phyloP scores from a whole-genome alignment of 805 yeast species.

The Hermanozyma aechmeae region DNA sequence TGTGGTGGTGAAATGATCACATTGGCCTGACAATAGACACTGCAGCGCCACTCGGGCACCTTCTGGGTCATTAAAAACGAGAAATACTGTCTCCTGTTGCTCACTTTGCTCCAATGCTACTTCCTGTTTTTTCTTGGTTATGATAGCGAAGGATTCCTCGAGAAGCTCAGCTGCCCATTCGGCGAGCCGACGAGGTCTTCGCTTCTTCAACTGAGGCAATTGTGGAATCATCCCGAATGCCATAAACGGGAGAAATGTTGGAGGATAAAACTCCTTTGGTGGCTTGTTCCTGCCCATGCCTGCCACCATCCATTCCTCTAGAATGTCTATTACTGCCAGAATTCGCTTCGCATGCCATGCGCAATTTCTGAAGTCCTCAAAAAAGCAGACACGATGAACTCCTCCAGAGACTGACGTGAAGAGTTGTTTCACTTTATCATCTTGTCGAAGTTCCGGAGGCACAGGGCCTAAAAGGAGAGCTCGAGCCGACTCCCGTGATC shows the following conservation, averaged over 20 bases:
- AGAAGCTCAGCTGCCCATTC: background rate
- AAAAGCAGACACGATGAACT: slow-evolving; percentile 51
- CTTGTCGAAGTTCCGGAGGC: slow-evolving; percentile 23
- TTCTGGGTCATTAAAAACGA: slow-evolving; percentile 38
- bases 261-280: background rate
- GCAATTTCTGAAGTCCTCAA: slow-evolving; percentile 22
- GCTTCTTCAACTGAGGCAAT: background rate
- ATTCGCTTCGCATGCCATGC: slow-evolving; percentile 13
- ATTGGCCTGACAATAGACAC: slow-evolving; percentile 33
- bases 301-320: slow-evolving; percentile 13
- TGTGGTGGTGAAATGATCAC: slow-evolving; percentile 33
- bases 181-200: background rate
- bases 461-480: slow-evolving; percentile 38
- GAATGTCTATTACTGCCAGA: slow-evolving; percentile 14
- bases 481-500: slow-evolving; percentile 15
- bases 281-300: slow-evolving; percentile 1
- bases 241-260: slow-evolving; percentile 20
- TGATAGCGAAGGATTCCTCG: background rate
- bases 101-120: background rate
- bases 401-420: slow-evolving; percentile 43
- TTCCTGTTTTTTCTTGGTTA: slow-evolving; percentile 12
- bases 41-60: slow-evolving; percentile 62
- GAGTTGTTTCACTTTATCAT: slow-evolving; percentile 13
- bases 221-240: background rate
- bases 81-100: background rate